Evolutionary conservation across 495 filamentous ascomycete species (phyloP).

Genomic region (Penicillium fimorum): DNA sequence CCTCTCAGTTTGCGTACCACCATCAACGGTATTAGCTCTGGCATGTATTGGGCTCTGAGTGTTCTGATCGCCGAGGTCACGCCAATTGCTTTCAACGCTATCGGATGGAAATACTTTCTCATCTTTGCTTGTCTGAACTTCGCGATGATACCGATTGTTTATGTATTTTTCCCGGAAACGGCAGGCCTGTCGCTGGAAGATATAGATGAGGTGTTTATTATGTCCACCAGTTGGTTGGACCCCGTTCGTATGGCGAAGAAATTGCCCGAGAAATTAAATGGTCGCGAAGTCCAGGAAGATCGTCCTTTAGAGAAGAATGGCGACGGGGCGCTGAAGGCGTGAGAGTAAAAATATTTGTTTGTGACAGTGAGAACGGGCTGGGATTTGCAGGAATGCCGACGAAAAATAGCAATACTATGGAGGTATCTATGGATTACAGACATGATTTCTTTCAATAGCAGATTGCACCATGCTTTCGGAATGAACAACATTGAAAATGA

Average conservation of each 20-base stretch:
- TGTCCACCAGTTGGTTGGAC: slow-evolving; percentile 5
- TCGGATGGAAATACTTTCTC: slow-evolving; percentile 23
- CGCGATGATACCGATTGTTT: slow-evolving; percentile 22
- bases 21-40: slow-evolving; percentile 44
- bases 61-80: slow-evolving; percentile 24
- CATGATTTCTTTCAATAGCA: neutral
- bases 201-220: slow-evolving; percentile 52
- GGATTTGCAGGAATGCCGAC: neutral
- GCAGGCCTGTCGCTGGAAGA: slow-evolving; percentile 52
- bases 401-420: neutral
- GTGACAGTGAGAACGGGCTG: neutral
- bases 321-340: neutral
- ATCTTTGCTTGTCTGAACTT: slow-evolving; percentile 22
- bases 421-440: neutral
- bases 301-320: neutral
- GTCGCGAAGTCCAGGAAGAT: neutral
- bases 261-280: neutral
- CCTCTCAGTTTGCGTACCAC: slow-evolving; percentile 47
- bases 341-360: neutral
- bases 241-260: neutral
- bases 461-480: neutral
- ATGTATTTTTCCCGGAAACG: slow-evolving; percentile 54
- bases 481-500: neutral
- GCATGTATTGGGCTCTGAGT: slow-evolving; percentile 44
- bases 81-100: slow-evolving; percentile 16